Evolutionary conservation across 1,139 yeast species (phyloP).

Genomic region (Candida sojae): DNA sequence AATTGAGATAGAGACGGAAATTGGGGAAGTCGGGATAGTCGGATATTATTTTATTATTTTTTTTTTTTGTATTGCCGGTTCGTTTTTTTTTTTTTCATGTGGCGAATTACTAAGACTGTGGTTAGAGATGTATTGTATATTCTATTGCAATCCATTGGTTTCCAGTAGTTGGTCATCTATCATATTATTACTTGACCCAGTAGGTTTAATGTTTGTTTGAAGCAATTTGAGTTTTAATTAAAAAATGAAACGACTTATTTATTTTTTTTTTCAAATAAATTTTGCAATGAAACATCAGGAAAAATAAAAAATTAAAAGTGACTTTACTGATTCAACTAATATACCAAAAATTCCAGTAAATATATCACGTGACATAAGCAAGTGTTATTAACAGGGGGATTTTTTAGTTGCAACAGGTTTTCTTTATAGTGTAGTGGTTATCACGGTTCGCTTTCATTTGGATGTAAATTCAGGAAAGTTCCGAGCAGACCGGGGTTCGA

Average conservation of each 20-base stretch:
- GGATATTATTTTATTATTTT: not conserved
- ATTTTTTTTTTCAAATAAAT: not conserved
- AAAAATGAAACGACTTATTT: not conserved
- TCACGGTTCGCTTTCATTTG: constrained; percentile 73
- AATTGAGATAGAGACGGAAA: not conserved
- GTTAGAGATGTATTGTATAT: too few species aligned
- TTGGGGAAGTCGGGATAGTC: not conserved
- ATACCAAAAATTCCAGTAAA: too few species aligned
- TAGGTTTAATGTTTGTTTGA: too few species aligned
- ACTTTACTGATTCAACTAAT: not conserved
- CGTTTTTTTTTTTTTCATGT: not conserved
- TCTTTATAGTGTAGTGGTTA: constrained; percentile 71
- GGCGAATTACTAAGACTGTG: too few species aligned
- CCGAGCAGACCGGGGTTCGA: too few species aligned
- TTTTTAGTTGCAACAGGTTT: not conserved
- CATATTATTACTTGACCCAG: too few species aligned
- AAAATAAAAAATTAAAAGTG: not conserved
- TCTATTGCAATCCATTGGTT: too few species aligned
- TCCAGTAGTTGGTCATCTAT: too few species aligned
- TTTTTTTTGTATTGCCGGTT: not conserved
- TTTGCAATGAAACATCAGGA: not conserved
- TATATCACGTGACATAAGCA: not conserved
- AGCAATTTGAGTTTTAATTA: too few species aligned
- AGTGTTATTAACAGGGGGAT: too few species aligned
- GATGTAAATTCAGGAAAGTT: too few species aligned